Percentiles rank a stretch among this genome's conserved stretches.
These are phyloP conservation scores for Tetracladium marchalianum DNA, from an alignment of 495 filamentous ascomycete species.

Conservation along the genomic window DNA sequence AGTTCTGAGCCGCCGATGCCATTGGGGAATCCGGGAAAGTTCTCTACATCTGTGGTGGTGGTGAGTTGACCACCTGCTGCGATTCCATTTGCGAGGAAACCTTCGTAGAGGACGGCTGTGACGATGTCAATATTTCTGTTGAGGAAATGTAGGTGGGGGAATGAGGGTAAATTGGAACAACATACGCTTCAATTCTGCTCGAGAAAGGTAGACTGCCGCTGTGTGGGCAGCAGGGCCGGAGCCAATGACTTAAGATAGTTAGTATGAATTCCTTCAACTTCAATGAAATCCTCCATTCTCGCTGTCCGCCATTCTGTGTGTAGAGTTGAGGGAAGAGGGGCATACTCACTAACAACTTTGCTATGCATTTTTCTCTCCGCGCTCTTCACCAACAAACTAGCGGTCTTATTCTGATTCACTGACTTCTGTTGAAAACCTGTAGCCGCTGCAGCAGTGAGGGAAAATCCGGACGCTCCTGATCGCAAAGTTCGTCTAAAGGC, in stretches of 20 bases:
- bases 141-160: not conserved
- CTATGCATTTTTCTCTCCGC: constrained; percentile 51
- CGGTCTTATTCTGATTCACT: constrained; percentile 24
- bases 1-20: constrained; percentile 76
- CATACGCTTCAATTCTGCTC: constrained; percentile 71
- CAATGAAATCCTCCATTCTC: not conserved
- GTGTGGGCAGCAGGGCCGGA: constrained; percentile 97
- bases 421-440: constrained; percentile 47
- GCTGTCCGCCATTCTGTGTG: not conserved
- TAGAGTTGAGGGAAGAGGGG: not conserved
- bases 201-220: constrained; percentile 88
- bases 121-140: constrained; percentile 26
- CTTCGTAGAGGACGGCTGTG: constrained; percentile 78
- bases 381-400: constrained; percentile 27
- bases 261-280: constrained; percentile 18
- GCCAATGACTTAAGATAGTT: constrained; percentile 47
- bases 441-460: constrained; percentile 47
- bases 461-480: constrained; percentile 48
- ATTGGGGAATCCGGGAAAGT: constrained; percentile 88
- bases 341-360: constrained; percentile 66
- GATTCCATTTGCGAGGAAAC: constrained; percentile 94
- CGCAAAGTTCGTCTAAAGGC: constrained; percentile 46
- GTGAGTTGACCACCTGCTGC: constrained; percentile 94
- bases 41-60: constrained; percentile 96
- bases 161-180: constrained; percentile 23